Base-by-base conservation (phyloP, 495 filamentous ascomycete genomes). In the Aspergillus avenaceus region DNA sequence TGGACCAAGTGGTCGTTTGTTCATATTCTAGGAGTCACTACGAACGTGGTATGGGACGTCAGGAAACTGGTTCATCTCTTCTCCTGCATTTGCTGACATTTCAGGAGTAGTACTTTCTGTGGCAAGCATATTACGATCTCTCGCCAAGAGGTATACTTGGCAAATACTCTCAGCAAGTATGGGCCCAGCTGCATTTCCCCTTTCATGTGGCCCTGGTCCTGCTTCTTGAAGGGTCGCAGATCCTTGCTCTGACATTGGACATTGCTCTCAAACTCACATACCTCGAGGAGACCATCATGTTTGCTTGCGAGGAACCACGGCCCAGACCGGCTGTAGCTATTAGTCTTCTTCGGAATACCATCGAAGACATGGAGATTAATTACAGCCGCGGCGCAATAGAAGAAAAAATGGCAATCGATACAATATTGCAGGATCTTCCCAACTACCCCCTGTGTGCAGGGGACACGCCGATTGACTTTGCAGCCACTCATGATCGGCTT, bases 101-200 rank as follows among this genome's bases (percentile, higher is more conserved):
- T 45, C 63, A 38, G 16, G 34, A 38, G 34, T 31, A 82, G 79
- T 87, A 87, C 63, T 72, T 88, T 49, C 61, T 85, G 25, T 88
- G 80, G 73, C 83, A 86, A 69, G 74, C 84, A 45, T 88, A 90
- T 65, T 87, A 84, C 50, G 85, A 89, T 61, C 74, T 72, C n/a
- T 63, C 65, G 14, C 65, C 68, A 34, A 56, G 61, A 36, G 48
- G 47, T n/a, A 48, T 44, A 32, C 58, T 70, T 48, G 79, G 80
- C 25, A 80, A 73, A 26, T 67, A 83, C 49, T 72, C 66, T 21
- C 81, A 84, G 50, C 79, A 84, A 52, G 61, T 80, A 18, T 88
- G 85, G 86, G 73, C 79, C 4, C 72, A 83, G 51, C 62, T 84
- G 1, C 86, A 89, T 66, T 84, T 86, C 59, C 84, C 84, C 8